These are phyloP conservation scores for Paramecium sonneborni DNA, from an alignment of 73 alveolate species.

Conservation along the genomic window DNA sequence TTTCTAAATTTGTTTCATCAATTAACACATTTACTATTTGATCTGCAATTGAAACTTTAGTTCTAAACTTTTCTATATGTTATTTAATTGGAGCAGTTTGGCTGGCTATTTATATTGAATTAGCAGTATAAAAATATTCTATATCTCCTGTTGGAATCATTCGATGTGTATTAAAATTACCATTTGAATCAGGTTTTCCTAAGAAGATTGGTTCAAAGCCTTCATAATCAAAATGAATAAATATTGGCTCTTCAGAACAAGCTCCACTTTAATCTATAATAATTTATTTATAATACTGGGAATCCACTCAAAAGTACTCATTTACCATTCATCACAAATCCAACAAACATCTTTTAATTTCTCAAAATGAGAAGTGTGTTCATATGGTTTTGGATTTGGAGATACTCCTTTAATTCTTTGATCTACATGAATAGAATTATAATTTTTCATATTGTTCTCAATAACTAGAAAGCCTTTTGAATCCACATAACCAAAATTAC, in stretches of 20 bases:
- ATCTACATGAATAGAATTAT: neutral
- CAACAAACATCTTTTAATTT: slow-evolving; percentile 58
- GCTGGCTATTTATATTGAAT: slow-evolving; percentile 38
- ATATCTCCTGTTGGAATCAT: slow-evolving; percentile 63
- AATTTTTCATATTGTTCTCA: slow-evolving; percentile 22
- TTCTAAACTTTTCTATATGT: slow-evolving; percentile 36
- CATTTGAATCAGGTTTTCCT: slow-evolving; percentile 41
- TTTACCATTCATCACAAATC: slow-evolving; percentile 69
- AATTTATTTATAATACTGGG: neutral
- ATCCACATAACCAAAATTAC: slow-evolving; percentile 66
- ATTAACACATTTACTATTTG: slow-evolving; percentile 7
- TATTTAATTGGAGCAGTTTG: neutral
- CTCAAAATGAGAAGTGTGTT: neutral
- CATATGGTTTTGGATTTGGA: slow-evolving; percentile 42
- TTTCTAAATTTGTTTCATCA: slow-evolving; percentile 43
- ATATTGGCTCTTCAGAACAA: slow-evolving; percentile 62
- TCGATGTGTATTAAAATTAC: slow-evolving; percentile 28
- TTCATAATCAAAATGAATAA: slow-evolving; percentile 66
- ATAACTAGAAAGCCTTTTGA: slow-evolving; percentile 59
- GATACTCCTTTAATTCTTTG: slow-evolving; percentile 8
- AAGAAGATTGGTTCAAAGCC: slow-evolving; percentile 47
- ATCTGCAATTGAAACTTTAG: slow-evolving; percentile 7
- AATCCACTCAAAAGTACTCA: slow-evolving; percentile 45
- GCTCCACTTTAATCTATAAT: slow-evolving; percentile 53
- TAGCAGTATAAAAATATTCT: slow-evolving; percentile 52